Conservation (phyloP, 2,329 filamentous ascomycete genomes). For the Aspergillus vadensis region DNA sequence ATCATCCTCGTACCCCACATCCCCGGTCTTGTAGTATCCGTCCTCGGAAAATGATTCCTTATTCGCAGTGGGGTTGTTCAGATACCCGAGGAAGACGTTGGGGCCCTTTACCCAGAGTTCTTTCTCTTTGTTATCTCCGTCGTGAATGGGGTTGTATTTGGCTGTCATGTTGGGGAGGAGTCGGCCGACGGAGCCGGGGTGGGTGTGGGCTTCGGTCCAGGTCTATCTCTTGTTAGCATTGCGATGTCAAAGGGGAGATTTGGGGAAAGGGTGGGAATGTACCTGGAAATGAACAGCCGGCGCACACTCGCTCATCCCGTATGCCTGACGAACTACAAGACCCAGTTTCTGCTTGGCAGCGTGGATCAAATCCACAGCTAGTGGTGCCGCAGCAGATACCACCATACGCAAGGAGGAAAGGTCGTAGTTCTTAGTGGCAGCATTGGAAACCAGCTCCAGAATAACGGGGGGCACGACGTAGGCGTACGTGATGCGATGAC, state of each 20-base stretch:
- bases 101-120: constrained; percentile 71
- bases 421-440: constrained; percentile 10
- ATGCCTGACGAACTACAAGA: constrained; percentile 16
- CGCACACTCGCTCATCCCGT: constrained; percentile 21
- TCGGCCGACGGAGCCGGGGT: constrained; percentile 16
- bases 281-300: constrained; percentile 20
- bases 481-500: constrained; percentile 17
- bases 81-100: constrained; percentile 75
- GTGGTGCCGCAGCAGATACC: constrained; percentile 17
- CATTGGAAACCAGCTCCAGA: constrained; percentile 15
- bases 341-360: constrained; percentile 10
- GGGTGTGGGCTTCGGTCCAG: constrained; percentile 13
- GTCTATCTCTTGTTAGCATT: background rate
- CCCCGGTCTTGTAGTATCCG: constrained; percentile 79
- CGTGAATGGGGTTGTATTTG: constrained; percentile 12
- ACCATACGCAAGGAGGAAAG: constrained; percentile 18
- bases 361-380: constrained; percentile 16
- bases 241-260: too few relatives aligned
- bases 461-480: constrained; percentile 19
- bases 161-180: constrained; percentile 23
- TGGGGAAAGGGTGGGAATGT: background rate
- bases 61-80: constrained; percentile 69
- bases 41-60: constrained; percentile 67
- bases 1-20: constrained; percentile 70
- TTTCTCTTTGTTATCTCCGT: constrained; percentile 39